Evolutionary conservation across 2,329 filamentous ascomycete genomes (phyloP).

Genomic region (Penicillium sp.): DNA sequence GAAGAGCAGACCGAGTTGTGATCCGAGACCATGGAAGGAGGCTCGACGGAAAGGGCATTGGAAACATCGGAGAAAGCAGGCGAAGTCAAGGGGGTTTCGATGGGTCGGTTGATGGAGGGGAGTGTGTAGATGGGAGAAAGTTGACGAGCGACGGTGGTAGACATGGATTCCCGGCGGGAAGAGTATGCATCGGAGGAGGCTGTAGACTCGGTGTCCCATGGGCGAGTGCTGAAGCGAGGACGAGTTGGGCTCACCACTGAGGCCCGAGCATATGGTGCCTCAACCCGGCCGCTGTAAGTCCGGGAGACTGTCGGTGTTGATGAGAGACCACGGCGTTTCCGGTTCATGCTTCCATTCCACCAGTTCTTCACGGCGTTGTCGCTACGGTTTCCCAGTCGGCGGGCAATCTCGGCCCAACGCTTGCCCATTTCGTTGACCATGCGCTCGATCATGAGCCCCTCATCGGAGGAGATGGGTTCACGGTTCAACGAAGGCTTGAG

Average conservation of each 20-base stretch:
- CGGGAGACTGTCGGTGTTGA: constrained; percentile 33
- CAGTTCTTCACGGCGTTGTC: constrained; percentile 98
- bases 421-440: constrained; percentile 78
- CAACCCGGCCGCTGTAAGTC: constrained; percentile 38
- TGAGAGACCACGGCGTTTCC: constrained; percentile 57
- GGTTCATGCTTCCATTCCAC: constrained; percentile 94
- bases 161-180: constrained; percentile 27
- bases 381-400: constrained; percentile 77
- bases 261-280: constrained; percentile 38
- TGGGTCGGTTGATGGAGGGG: constrained; percentile 36
- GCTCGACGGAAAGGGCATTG: constrained; percentile 57
- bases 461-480: constrained; percentile 69
- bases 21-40: constrained; percentile 72
- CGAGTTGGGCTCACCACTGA: constrained; percentile 32
- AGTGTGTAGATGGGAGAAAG: constrained; percentile 42
- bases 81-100: constrained; percentile 63
- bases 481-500: constrained; percentile 75
- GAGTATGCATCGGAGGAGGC: constrained; percentile 17
- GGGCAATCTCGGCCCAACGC: constrained; percentile 90
- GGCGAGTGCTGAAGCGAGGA: constrained; percentile 28
- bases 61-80: constrained; percentile 66
- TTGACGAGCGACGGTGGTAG: constrained; percentile 24
- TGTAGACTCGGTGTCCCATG: constrained; percentile 19
- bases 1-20: constrained; percentile 62
- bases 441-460: constrained; percentile 71